Percentiles rank a stretch among this genome's conserved stretches.
Conservation (phyloP, 2,329 filamentous ascomycete genomes). For the Acarospora socialis region DNA sequence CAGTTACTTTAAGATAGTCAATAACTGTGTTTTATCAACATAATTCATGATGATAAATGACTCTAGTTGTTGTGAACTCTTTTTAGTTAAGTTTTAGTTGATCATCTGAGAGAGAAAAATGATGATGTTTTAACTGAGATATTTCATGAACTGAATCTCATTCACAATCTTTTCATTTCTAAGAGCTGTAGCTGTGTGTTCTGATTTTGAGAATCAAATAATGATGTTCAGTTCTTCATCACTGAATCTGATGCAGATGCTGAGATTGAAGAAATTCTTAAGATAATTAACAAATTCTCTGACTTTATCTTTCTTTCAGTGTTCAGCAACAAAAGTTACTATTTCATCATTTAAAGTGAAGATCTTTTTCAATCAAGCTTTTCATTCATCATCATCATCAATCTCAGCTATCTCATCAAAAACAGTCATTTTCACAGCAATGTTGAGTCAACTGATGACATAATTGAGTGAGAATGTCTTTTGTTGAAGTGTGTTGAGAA, state of each 20-base stretch:
- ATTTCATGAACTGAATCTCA: slow-evolving; percentile 20
- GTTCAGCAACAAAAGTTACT: slow-evolving; percentile 10
- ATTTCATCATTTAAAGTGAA: not conserved
- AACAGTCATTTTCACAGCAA: not conserved
- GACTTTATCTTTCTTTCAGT: slow-evolving; percentile 16
- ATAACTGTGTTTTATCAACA: too few relatives aligned
- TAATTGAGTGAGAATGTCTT: not conserved
- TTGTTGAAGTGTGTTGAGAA: not conserved
- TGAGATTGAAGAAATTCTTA: slow-evolving; percentile 15
- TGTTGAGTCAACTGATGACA: too few relatives aligned
- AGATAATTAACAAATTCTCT: too few relatives aligned
- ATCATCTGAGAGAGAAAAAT: too few relatives aligned
- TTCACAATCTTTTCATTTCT: slow-evolving; percentile 26
- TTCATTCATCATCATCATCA: too few relatives aligned
- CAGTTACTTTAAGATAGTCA: too few relatives aligned
- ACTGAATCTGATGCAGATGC: slow-evolving; percentile 19
- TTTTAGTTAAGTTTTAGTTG: too few relatives aligned
- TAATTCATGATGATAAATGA: too few relatives aligned
- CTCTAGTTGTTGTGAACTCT: too few relatives aligned
- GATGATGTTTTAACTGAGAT: too few relatives aligned
- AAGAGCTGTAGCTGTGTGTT: slow-evolving; percentile 23
- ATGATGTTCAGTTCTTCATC: slow-evolving; percentile 21
- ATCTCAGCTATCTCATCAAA: not conserved
- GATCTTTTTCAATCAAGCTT: too few relatives aligned
- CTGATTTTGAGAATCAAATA: too few relatives aligned